Evolutionary conservation across 2,329 filamentous ascomycete genomes (phyloP).

Genomic region (Aspergillus novoparasiticus): DNA sequence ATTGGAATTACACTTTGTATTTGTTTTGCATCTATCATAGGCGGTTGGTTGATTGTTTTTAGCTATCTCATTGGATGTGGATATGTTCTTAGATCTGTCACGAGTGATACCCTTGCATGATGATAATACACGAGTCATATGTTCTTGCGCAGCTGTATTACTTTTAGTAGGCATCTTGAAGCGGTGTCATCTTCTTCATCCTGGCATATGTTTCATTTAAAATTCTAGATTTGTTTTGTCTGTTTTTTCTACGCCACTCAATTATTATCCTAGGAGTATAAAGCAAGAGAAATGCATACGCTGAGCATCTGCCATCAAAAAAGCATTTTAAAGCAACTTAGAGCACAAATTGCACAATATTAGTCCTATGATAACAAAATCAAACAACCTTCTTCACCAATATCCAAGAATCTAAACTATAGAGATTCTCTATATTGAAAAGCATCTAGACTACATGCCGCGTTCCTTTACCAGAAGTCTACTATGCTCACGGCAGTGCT

Average conservation of each 20-base stretch:
- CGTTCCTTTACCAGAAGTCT: neutral
- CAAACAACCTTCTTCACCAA: too few relatives aligned
- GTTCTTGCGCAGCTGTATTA: neutral
- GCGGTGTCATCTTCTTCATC: neutral
- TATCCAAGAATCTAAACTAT: too few relatives aligned
- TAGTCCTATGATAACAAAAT: too few relatives aligned
- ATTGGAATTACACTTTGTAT: conserved; percentile 16
- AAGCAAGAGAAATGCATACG: too few relatives aligned
- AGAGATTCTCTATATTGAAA: too few relatives aligned
- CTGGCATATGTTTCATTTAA: neutral
- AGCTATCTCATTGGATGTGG: neutral
- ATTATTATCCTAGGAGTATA: too few relatives aligned
- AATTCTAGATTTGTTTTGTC: neutral
- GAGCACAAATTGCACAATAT: too few relatives aligned
- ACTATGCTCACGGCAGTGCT: neutral
- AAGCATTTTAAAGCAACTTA: too few relatives aligned
- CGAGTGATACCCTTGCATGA: conserved; percentile 23
- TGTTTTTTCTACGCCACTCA: too few relatives aligned
- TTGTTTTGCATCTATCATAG: conserved; percentile 8
- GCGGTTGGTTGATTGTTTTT: neutral
- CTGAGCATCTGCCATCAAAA: too few relatives aligned
- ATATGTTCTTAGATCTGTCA: neutral
- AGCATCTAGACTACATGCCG: neutral
- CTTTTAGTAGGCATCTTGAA: neutral
- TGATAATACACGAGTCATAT: conserved; percentile 5